Conservation (phyloP, 306 rosid genomes). For the Citrullus amarus region DNA sequence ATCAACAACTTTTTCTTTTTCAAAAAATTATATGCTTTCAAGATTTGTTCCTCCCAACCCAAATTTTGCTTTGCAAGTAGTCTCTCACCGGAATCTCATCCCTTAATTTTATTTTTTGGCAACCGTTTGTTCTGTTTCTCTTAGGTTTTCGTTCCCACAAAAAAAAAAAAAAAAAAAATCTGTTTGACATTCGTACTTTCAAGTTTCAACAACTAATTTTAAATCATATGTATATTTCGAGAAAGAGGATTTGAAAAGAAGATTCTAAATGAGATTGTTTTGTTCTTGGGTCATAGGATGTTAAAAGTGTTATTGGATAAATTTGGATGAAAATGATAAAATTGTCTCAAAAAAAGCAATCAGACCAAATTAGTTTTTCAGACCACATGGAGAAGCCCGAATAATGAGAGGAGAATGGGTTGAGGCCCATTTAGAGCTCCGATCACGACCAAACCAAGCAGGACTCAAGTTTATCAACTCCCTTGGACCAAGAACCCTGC, state of each 20-base stretch:
- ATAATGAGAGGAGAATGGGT: no score
- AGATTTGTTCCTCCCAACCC: background rate
- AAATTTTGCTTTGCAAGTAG: background rate
- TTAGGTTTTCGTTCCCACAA: background rate
- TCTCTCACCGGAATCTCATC: background rate
- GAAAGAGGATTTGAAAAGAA: background rate
- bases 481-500: no score
- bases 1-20: background rate
- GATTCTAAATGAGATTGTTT: background rate
- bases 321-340: no score
- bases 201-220: background rate
- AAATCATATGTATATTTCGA: background rate
- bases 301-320: no score
- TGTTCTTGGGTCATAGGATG: no score
- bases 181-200: background rate
- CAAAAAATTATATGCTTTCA: background rate
- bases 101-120: constrained; percentile 2
- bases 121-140: background rate
- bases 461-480: no score
- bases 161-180: background rate
- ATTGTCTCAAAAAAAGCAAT: no score
- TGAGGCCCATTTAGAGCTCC: no score
- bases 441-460: no score
- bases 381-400: no score
- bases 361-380: no score